phyloP scores from a whole-genome alignment of 768 basidiomycete species.

The Mycena venus region DNA sequence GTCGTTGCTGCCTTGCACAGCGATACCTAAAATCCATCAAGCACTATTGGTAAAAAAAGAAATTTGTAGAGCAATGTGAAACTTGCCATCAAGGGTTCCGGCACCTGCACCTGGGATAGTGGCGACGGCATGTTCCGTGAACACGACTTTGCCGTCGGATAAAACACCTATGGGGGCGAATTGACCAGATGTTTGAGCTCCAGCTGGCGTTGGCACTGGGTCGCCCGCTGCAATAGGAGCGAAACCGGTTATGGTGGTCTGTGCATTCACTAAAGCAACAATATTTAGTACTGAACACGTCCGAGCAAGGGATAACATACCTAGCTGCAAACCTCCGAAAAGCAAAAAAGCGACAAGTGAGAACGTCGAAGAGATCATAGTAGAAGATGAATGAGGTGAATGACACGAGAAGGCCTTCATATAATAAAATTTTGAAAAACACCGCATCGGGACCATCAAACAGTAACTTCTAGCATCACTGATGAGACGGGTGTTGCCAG shows the following conservation, averaged over 20 bases:
- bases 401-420: neutral
- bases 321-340: neutral
- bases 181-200: no score
- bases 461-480: no score
- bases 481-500: neutral
- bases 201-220: neutral
- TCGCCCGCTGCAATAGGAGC: neutral
- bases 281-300: neutral
- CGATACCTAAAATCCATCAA: neutral
- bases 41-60: neutral
- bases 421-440: neutral
- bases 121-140: neutral
- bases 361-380: neutral
- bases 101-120: neutral
- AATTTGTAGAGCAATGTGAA: neutral
- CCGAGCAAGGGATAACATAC: neutral
- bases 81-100: neutral
- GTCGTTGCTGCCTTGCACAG: neutral
- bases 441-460: neutral
- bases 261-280: neutral
- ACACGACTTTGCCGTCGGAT: neutral
- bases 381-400: neutral
- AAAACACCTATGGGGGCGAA: neutral
- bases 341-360: neutral
- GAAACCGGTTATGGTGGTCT: neutral